phyloP scores from a whole-genome alignment of 2,329 filamentous ascomycete genomes.

The Clarireedia hainanense region DNA sequence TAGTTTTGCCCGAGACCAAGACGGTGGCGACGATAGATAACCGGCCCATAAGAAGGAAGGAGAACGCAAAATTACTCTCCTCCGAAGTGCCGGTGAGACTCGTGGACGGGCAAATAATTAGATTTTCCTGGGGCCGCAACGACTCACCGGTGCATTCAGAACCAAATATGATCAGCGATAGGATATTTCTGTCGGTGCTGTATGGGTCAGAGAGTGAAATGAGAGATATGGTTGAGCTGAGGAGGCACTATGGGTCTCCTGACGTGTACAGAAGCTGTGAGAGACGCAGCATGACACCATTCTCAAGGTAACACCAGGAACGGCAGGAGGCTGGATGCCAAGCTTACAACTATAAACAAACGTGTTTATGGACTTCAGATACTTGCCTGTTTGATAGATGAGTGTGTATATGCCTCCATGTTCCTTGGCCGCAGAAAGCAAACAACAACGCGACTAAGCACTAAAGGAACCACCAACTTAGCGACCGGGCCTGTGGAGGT shows the following conservation, averaged over 20 bases:
- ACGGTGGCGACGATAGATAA: neutral
- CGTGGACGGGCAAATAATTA: neutral
- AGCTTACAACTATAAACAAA: too few species aligned
- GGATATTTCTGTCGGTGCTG: conserved; percentile 5
- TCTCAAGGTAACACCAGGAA: too few species aligned
- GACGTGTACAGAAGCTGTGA: neutral
- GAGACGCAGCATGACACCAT: too few species aligned
- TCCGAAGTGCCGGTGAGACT: neutral
- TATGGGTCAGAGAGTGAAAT: conserved; percentile 3
- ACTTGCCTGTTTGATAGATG: too few species aligned
- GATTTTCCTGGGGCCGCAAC: conserved; percentile 7
- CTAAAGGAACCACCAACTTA: too few species aligned
- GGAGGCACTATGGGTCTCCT: neutral
- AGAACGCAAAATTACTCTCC: neutral
- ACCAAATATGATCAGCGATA: conserved; percentile 1
- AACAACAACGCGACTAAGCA: too few species aligned
- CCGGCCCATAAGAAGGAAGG: neutral
- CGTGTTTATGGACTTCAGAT: too few species aligned
- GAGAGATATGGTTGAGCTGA: neutral
- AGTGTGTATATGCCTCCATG: too few species aligned
- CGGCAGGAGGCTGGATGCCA: too few species aligned
- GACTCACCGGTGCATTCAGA: conserved; percentile 10
- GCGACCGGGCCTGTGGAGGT: too few species aligned
- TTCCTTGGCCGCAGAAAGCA: too few species aligned
- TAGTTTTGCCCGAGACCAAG: conserved; percentile 2